Base-by-base conservation (phyloP, 129 eudicot genomes). In the Saposhnikovia divaricata region DNA sequence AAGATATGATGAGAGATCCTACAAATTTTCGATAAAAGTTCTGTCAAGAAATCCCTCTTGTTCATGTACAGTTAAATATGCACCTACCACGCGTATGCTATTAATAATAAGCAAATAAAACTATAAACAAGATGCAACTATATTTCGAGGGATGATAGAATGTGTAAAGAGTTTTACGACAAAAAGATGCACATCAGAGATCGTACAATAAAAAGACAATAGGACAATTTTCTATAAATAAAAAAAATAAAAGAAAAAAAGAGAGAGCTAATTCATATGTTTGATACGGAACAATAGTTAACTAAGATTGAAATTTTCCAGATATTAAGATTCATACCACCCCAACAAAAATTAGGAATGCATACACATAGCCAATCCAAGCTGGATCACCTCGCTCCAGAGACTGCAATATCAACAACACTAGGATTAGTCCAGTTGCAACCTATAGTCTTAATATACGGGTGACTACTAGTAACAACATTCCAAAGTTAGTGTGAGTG, bases 311-410 rank as follows among this genome's bases (percentile, higher is more conserved):
- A 77, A 6, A 23, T 7, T 1, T 11, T 31, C 66, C 9, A 23
- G 66, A 59, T 23, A 59, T 59, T 8, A 59, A n/a, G 16, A 84
- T 74, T 77, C 93, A 55, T 94, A 94, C 98, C 96, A 94, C 97
- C 48, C 98, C 97, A 81, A 91, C 84, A 80, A 94, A 91, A 72
- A 94, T 94, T 27, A 90, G 81, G 87, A 94, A 91, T 51, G 97
- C 97, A 75, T 91, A 91, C 38, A 87, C 47, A 85, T 92, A 94
- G 61, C 97, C 98, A 75, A 92, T 85, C 98, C 98, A 94, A 83
- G 98, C 92, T 82, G 98, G 97, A 84, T 90, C 98, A 11, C 97
- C 98, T 80, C 83, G 87, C 89, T 94, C 91, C 89, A 94, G 86
- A 31, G 98, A 91, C 97, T 94, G 69, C 39, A 71, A 7, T 31